Evolutionary conservation across 2,329 filamentous ascomycete genomes (phyloP).

Genomic region (Fusarium heterosporum): DNA sequence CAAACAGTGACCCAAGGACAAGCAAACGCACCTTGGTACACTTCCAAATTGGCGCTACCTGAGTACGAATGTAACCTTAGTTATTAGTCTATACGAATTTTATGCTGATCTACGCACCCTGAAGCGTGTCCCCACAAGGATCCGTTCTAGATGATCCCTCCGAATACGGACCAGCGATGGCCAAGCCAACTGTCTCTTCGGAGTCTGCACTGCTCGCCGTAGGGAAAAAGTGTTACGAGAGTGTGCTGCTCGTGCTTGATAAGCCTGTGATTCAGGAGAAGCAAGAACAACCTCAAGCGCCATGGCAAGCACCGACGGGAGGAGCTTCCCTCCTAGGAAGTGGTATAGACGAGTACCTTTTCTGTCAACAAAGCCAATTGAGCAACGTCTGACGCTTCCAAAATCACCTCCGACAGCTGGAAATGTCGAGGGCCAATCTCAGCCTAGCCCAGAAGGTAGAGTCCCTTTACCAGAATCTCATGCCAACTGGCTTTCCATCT

Average conservation of each 20-base stretch:
- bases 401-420: slow-evolving; percentile 8
- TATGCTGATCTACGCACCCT: slow-evolving; percentile 3
- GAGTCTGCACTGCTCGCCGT: neutral
- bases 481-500: slow-evolving; percentile 24
- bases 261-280: neutral
- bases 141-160: slow-evolving; percentile 3
- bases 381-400: slow-evolving; percentile 3
- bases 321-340: slow-evolving; percentile 46
- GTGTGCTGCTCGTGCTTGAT: neutral
- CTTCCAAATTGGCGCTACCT: too few relatives aligned
- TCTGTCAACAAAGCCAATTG: slow-evolving; percentile 39
- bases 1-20: too few relatives aligned
- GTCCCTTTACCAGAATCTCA: slow-evolving; percentile 12
- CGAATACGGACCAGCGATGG: slow-evolving; percentile 2
- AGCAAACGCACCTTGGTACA: too few relatives aligned
- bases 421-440: slow-evolving; percentile 5
- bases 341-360: slow-evolving; percentile 50
- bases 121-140: neutral
- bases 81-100: neutral
- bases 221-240: neutral
- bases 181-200: neutral
- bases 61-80: neutral
- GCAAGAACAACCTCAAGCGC: neutral
- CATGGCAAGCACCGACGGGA: slow-evolving; percentile 44
- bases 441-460: neutral